Conservation (phyloP, 1,284 basidiomycete species). For the Ganoderma lucidum region DNA sequence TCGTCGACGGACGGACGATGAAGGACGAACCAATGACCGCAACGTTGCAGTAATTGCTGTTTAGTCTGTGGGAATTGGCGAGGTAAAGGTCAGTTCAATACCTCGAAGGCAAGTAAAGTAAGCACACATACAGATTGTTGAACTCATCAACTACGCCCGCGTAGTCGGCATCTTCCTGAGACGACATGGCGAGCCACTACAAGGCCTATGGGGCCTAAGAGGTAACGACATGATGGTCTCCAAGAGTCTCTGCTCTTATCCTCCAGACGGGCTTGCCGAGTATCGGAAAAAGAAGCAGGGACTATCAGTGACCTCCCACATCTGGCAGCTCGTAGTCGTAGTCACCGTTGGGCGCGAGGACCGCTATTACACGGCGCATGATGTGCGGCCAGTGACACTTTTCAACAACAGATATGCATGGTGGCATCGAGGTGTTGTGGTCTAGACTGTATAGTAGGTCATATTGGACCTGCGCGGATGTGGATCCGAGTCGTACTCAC, state of each 20-base stretch:
- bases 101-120: too few relatives aligned
- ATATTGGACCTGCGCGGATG: background rate
- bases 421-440: background rate
- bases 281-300: background rate
- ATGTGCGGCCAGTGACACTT: background rate
- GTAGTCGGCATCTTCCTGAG: constrained; percentile 32
- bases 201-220: background rate
- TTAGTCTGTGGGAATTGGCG: background rate
- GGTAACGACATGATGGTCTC: background rate
- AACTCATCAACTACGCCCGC: background rate
- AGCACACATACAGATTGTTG: background rate
- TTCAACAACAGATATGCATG: background rate
- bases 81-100: background rate
- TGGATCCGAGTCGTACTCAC: background rate
- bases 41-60: background rate
- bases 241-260: background rate
- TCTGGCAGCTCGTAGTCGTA: background rate
- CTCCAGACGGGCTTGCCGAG: background rate
- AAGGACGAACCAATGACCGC: background rate
- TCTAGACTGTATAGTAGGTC: background rate
- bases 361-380: background rate
- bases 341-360: background rate
- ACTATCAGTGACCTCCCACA: background rate
- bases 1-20: background rate
- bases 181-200: constrained; percentile 4